Conservation (phyloP, 805 yeast genomes). For the Barnettozyma populi region DNA sequence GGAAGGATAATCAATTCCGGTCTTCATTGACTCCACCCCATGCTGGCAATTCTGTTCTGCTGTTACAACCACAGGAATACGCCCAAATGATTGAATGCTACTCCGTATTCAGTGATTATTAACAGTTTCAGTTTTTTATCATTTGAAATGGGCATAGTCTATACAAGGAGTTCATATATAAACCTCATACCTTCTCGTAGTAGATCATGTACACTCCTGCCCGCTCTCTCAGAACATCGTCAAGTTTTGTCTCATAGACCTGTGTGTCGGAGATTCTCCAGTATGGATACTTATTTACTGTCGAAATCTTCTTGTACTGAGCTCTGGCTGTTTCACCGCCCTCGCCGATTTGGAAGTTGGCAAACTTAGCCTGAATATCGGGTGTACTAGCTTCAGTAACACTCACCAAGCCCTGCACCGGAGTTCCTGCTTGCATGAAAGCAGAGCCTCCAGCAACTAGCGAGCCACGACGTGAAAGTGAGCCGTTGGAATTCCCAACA, state of each 20-base stretch:
- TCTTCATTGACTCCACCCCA: neutral
- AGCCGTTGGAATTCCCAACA: neutral
- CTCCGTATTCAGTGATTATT: neutral
- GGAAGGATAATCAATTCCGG: neutral
- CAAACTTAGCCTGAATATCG: neutral
- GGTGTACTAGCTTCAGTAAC: slow-evolving; percentile 10
- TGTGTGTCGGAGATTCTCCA: slow-evolving; percentile 85
- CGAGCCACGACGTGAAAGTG: slow-evolving; percentile 6
- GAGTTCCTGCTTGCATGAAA: neutral
- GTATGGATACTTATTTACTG: slow-evolving; percentile 53
- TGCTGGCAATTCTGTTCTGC: too few relatives aligned
- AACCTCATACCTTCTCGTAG: slow-evolving; percentile 47
- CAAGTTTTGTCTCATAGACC: slow-evolving; percentile 53
- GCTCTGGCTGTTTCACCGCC: neutral
- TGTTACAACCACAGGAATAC: too few relatives aligned
- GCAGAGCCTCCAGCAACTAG: slow-evolving; percentile 4
- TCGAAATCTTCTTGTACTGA: slow-evolving; percentile 45
- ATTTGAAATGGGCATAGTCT: neutral
- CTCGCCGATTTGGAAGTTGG: neutral
- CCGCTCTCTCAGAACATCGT: slow-evolving; percentile 60
- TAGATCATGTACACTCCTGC: slow-evolving; percentile 82
- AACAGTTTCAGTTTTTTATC: too few relatives aligned
- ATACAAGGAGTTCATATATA: neutral
- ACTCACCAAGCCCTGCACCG: slow-evolving; percentile 10
- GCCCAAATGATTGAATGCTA: too few relatives aligned